Percentiles rank a stretch among this genome's conserved stretches.
phyloP scores from a whole-genome alignment of 2,329 filamentous ascomycete genomes.

The Microthyrium microscopicum region DNA sequence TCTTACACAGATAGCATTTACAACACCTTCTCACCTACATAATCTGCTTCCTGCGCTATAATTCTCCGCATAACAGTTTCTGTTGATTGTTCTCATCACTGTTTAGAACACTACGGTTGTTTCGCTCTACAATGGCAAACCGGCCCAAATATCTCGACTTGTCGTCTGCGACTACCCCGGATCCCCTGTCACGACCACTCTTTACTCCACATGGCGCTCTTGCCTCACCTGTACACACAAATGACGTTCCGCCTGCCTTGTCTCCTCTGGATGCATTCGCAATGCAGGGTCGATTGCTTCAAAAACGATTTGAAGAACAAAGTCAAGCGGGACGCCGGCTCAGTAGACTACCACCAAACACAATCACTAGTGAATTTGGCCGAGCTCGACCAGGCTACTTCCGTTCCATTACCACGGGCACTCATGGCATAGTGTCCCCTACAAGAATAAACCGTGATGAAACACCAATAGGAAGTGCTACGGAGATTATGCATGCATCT shows the following conservation, averaged over 20 bases:
- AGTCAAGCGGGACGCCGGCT: slow-evolving; percentile 56
- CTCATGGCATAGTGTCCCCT: too few relatives aligned
- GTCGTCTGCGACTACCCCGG: not conserved
- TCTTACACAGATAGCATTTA: too few relatives aligned
- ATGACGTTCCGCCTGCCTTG: slow-evolving; percentile 63
- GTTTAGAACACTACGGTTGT: too few relatives aligned
- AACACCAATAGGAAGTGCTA: too few relatives aligned
- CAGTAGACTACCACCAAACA: slow-evolving; percentile 70
- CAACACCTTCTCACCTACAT: too few relatives aligned
- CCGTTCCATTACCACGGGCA: too few relatives aligned
- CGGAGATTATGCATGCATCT: not conserved
- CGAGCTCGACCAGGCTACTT: slow-evolving; percentile 69
- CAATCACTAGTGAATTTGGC: slow-evolving; percentile 65
- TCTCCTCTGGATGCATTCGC: slow-evolving; percentile 94
- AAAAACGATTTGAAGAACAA: slow-evolving; percentile 69
- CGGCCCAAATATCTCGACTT: slow-evolving; percentile 6
- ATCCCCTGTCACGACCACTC: slow-evolving; percentile 5
- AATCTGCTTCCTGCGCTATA: too few relatives aligned
- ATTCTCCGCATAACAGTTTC: too few relatives aligned
- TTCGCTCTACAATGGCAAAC: slow-evolving; percentile 4
- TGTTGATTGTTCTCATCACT: too few relatives aligned
- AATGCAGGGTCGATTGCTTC: slow-evolving; percentile 73
- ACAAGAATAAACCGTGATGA: too few relatives aligned
- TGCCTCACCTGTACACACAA: slow-evolving; percentile 29
- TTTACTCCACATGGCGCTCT: slow-evolving; percentile 3